Percentiles rank a stretch among this genome's conserved stretches.
These are phyloP conservation scores for Colletotrichum karsti DNA, from an alignment of 2,329 filamentous ascomycete genomes.

Conservation along the genomic window DNA sequence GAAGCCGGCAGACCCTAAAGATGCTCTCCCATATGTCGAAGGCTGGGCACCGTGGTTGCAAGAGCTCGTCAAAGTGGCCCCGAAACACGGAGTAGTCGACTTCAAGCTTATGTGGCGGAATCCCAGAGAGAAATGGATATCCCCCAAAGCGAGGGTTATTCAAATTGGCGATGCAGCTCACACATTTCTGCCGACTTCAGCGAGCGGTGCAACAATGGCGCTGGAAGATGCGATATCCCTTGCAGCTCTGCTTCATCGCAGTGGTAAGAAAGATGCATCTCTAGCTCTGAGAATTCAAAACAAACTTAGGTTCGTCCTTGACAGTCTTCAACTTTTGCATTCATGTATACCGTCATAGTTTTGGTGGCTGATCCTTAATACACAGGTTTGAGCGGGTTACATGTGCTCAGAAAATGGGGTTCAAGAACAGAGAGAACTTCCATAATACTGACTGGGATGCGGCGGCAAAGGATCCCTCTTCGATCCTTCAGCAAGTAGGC, in stretches of 20 bases:
- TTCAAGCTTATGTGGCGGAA: constrained; percentile 52
- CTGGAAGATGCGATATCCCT: constrained; percentile 51
- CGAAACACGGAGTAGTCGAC: constrained; percentile 41
- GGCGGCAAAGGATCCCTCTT: constrained; percentile 8
- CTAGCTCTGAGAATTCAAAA: background rate
- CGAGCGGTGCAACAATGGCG: constrained; percentile 50
- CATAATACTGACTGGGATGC: constrained; percentile 32
- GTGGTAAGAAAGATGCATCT: background rate
- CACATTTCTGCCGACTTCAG: constrained; percentile 48
- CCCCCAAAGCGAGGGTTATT: constrained; percentile 41
- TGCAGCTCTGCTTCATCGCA: constrained; percentile 34
- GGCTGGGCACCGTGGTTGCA: background rate
- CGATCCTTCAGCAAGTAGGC: background rate
- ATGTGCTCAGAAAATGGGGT: constrained; percentile 28
- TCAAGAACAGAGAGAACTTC: constrained; percentile 31
- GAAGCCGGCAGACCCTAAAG: background rate
- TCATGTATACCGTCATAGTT: no score
- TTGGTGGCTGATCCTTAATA: background rate
- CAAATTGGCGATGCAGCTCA: constrained; percentile 51
- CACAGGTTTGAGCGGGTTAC: constrained; percentile 29
- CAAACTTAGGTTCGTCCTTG: background rate
- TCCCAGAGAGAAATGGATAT: constrained; percentile 47
- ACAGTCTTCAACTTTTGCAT: background rate
- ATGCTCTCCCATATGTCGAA: background rate
- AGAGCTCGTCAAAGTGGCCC: constrained; percentile 12